Conservation (phyloP, 2,329 filamentous ascomycete genomes). For the Phoma sp. region DNA sequence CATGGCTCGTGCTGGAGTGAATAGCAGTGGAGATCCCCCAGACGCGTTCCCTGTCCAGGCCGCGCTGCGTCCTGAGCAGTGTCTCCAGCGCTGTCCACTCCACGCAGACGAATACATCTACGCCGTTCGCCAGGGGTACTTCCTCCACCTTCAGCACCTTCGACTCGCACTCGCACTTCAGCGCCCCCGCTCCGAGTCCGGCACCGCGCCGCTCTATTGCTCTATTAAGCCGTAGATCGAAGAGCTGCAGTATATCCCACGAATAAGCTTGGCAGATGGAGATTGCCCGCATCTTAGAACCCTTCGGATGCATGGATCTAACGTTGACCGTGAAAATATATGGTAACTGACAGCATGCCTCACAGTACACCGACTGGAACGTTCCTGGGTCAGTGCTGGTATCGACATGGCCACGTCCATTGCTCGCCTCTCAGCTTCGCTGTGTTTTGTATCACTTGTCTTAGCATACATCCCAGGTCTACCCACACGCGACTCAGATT, state of each 20-base stretch:
- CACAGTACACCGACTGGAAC: neutral
- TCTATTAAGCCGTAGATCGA: slow-evolving; percentile 1
- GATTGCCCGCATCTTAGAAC: neutral
- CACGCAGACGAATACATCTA: neutral
- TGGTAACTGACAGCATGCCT: neutral
- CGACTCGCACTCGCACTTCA: neutral
- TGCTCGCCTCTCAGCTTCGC: slow-evolving; percentile 12
- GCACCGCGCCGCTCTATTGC: neutral
- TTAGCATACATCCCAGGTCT: slow-evolving; percentile 27
- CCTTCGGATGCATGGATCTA: neutral
- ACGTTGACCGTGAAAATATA: neutral
- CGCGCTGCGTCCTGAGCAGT: slow-evolving; percentile 19
- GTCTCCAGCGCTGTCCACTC: slow-evolving; percentile 11
- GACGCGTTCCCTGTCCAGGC: slow-evolving; percentile 11
- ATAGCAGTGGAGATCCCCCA: slow-evolving; percentile 13
- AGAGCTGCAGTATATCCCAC: slow-evolving; percentile 6
- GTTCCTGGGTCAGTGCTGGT: slow-evolving; percentile 2
- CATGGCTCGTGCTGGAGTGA: slow-evolving; percentile 11
- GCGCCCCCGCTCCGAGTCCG: slow-evolving; percentile 2
- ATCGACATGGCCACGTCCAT: slow-evolving; percentile 21
- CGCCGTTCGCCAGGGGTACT: slow-evolving; percentile 1
- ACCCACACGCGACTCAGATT: slow-evolving; percentile 35
- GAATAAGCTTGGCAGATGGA: slow-evolving; percentile 13
- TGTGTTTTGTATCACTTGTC: slow-evolving; percentile 16
- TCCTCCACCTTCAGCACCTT: slow-evolving; percentile 4